phyloP scores from a whole-genome alignment of 1,284 basidiomycete genomes.

The Exobasidium cylindrosporum region DNA sequence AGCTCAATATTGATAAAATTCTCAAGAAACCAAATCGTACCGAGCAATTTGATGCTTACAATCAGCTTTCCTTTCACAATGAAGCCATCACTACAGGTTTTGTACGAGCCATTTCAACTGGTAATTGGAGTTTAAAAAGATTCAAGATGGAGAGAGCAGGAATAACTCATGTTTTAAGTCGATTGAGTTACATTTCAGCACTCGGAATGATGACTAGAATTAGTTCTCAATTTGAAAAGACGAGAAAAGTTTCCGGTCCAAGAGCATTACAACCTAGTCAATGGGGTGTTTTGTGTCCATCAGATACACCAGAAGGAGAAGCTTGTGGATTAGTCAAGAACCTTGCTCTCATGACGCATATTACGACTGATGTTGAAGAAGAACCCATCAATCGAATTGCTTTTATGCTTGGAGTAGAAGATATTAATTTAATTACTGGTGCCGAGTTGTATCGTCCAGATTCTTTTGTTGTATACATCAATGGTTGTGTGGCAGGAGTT shows the following conservation, averaged over 20 bases:
- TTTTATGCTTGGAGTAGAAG: constrained; percentile 94
- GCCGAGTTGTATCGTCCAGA: constrained; percentile 88
- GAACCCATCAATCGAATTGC: constrained; percentile 85
- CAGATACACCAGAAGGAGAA: constrained; percentile 98
- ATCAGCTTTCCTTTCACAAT: constrained; percentile 77
- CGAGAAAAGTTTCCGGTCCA: constrained; percentile 95
- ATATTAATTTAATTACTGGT: constrained; percentile 87
- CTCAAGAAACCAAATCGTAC: constrained; percentile 95
- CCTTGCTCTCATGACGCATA: constrained; percentile 98
- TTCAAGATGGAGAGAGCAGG: constrained; percentile 99
- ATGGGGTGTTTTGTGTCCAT: constrained; percentile 98
- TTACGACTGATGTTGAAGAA: constrained; percentile 98
- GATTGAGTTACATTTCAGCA: constrained; percentile 93
- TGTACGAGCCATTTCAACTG: constrained; percentile 95
- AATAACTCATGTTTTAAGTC: constrained; percentile 96
- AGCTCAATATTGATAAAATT: constrained; percentile 94
- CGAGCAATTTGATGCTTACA: constrained; percentile 90
- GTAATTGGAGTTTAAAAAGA: constrained; percentile 98
- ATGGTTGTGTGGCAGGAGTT: constrained; percentile 91
- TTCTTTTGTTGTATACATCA: constrained; percentile 93
- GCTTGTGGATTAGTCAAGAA: constrained; percentile 99
- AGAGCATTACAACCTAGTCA: constrained; percentile 95
- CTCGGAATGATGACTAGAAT: constrained; percentile 99
- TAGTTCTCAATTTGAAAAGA: constrained; percentile 98
- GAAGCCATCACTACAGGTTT: constrained; percentile 96